Base-by-base conservation (phyloP, 2,329 filamentous ascomycete species). In the Aspergillus fijiensis region DNA sequence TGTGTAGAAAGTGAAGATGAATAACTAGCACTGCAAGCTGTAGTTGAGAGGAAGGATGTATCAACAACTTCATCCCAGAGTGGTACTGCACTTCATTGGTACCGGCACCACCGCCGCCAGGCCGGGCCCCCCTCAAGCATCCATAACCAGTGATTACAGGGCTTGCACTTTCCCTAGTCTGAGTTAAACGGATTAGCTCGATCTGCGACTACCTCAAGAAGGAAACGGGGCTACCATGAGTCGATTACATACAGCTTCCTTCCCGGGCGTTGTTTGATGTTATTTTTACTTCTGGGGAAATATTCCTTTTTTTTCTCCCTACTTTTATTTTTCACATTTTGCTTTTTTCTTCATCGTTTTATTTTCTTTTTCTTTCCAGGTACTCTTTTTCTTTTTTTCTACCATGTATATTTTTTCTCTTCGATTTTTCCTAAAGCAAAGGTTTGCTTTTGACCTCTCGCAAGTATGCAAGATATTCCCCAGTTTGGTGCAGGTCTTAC, bases 231-330 rank as follows among this genome's bases (percentile, higher is more conserved):
- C 49, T 45, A 62, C 57, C 59, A 23, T 23, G 23, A 4, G 60
- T 50, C 52, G 58, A 65, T 65, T 64, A 65, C 63, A 60, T 69
- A 68, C 67, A 65, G 61, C 65, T 66, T 56, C 39, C 29, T n/a
- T 47, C 25, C 21, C 47, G 58, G 57, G 51, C 56, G 53, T 64
- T 62, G 14, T 58, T 57, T 50, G 55, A 42, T 57, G 29, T 48
- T 55, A 55, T 57, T 27, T 54, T 55, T 45, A 31, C 42, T 52
- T 51, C n/a, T 39, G 27, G n/a, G 14, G 45, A 56, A 12, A 27
- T 39, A 25, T 45, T 57, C 42, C 19, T 53, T 27, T 45, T 55
- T 21, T 51, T 42, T 11, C 49, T 49, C 25, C 27, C 27, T 29
- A 10, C 7, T 29, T 29, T 9, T 29, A 45, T 53, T 48, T 42